phyloP scores from a whole-genome alignment of 2,329 filamentous ascomycete species.

The Dichotomopilus funicola region DNA sequence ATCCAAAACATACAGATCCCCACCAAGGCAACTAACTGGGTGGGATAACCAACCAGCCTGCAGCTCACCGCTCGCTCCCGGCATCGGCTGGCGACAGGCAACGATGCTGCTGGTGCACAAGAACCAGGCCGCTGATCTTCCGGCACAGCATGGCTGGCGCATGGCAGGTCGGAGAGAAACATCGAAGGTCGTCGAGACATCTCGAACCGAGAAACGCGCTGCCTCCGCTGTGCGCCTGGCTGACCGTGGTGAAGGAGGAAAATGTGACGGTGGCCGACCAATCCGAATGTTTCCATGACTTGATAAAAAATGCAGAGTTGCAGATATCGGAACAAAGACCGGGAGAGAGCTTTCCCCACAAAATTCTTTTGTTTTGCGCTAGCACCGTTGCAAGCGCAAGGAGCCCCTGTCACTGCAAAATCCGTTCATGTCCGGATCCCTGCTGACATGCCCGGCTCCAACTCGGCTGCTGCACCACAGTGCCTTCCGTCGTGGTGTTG shows the following conservation, averaged over 20 bases:
- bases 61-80: neutral
- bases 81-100: slow-evolving; percentile 1
- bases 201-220: neutral
- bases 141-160: neutral
- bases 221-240: slow-evolving; percentile 1
- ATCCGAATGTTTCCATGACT: slow-evolving; percentile 15
- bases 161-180: no score
- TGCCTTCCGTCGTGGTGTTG: neutral
- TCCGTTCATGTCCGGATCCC: neutral
- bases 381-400: no score
- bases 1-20: no score
- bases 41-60: no score
- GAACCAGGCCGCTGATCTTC: neutral
- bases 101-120: neutral
- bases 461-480: neutral
- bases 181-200: neutral
- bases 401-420: neutral
- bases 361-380: neutral
- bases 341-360: slow-evolving; percentile 6
- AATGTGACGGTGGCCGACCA: slow-evolving; percentile 6
- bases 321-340: slow-evolving; percentile 5
- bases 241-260: slow-evolving; percentile 6
- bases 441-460: neutral
- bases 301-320: slow-evolving; percentile 3
- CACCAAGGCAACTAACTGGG: no score